These are phyloP conservation scores for Hirsutella rhossiliensis DNA, from an alignment of 2,329 filamentous ascomycete genomes.

Conservation along the genomic window DNA sequence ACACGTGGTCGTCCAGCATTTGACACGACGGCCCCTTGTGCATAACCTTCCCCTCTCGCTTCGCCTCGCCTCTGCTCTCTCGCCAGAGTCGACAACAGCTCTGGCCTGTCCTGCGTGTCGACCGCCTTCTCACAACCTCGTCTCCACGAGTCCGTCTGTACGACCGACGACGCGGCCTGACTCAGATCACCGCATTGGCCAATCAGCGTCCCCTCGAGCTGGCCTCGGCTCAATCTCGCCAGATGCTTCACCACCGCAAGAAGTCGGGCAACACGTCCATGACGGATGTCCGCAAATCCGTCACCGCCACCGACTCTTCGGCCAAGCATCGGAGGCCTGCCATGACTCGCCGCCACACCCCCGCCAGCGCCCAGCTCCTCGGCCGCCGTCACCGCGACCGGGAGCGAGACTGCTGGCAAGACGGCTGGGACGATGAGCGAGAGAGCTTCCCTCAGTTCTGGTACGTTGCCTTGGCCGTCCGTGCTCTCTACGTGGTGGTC, in stretches of 20 bases:
- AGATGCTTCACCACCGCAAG: constrained; percentile 42
- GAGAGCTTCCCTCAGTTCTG: constrained; percentile 56
- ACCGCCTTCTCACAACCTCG: background rate
- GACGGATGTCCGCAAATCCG: constrained; percentile 42
- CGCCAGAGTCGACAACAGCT: background rate
- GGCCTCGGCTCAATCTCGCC: background rate
- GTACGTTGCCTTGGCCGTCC: constrained; percentile 27
- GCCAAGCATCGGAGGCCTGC: constrained; percentile 35
- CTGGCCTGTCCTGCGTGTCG: background rate
- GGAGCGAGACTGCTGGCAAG: constrained; percentile 36
- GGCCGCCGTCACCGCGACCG: constrained; percentile 38
- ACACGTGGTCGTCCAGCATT: constrained; percentile 3
- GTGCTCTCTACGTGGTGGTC: no score
- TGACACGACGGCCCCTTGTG: background rate
- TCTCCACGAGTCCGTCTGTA: background rate
- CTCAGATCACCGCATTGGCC: constrained; percentile 2
- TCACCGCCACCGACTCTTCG: constrained; percentile 28
- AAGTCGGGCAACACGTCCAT: constrained; percentile 44
- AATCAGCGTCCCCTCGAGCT: background rate
- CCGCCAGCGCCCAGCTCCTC: constrained; percentile 29
- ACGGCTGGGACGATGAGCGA: constrained; percentile 40
- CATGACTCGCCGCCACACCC: constrained; percentile 31
- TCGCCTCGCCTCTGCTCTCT: background rate
- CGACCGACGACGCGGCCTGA: background rate
- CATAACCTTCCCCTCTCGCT: background rate